These are phyloP conservation scores for Hypoxylon trugodes DNA, from an alignment of 495 filamentous ascomycete species.

Conservation along the genomic window DNA sequence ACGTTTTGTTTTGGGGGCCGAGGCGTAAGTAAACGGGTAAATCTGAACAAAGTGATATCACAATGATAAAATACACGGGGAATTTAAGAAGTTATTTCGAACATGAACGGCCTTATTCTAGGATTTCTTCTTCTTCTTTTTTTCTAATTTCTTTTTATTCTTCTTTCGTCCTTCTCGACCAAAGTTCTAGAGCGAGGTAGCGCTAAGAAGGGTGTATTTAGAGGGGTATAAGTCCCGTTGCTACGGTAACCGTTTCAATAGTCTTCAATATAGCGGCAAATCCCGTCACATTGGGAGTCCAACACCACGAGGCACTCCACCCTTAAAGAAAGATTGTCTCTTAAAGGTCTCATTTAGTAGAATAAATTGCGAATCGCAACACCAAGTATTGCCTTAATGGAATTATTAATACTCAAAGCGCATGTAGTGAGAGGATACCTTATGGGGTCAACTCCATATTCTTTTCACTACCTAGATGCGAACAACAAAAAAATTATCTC, in stretches of 20 bases:
- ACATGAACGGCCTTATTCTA: not conserved
- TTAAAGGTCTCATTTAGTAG: too few species aligned
- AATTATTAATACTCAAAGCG: slow-evolving; percentile 11
- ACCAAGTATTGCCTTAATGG: slow-evolving; percentile 6
- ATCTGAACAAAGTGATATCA: not conserved
- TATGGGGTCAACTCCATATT: not conserved
- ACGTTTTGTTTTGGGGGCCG: slow-evolving; percentile 12
- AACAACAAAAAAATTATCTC: too few species aligned
- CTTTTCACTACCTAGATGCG: not conserved
- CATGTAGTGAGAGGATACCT: not conserved
- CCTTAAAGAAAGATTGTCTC: slow-evolving; percentile 2
- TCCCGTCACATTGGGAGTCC: slow-evolving; percentile 6
- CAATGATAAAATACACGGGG: not conserved
- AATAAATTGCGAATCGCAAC: slow-evolving; percentile 12
- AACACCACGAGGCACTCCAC: not conserved
- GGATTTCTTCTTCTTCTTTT: not conserved
- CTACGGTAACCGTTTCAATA: slow-evolving; percentile 17
- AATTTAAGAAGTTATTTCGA: not conserved
- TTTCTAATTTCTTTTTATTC: not conserved
- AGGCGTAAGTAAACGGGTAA: not conserved
- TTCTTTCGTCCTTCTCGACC: too few species aligned
- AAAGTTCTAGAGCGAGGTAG: not conserved
- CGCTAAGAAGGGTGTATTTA: slow-evolving; percentile 14
- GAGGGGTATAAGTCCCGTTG: slow-evolving; percentile 28
- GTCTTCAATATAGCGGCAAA: slow-evolving; percentile 17